Evolutionary conservation across 139 green algal genomes (phyloP).

Genomic region (Chlorella sp.): DNA sequence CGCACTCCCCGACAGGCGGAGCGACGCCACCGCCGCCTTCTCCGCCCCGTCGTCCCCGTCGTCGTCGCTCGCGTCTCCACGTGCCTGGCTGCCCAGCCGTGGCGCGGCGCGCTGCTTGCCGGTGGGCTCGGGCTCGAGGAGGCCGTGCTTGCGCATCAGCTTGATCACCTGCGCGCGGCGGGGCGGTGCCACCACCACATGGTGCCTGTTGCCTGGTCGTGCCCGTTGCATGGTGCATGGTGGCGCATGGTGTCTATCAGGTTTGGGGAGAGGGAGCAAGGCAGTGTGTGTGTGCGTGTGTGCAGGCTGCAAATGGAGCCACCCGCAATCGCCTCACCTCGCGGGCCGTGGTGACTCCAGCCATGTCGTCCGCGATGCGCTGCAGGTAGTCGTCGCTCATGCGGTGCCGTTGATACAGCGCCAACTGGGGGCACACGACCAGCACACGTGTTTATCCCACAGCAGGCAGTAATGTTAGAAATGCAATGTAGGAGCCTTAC

Average conservation of each 20-base stretch:
- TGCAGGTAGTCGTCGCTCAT: slow-evolving; percentile 11
- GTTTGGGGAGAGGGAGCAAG: too few relatives aligned
- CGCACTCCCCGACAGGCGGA: too few relatives aligned
- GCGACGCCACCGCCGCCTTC: too few relatives aligned
- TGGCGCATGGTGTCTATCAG: too few relatives aligned
- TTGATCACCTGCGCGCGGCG: slow-evolving; percentile 12
- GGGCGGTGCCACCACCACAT: background rate
- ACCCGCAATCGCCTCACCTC: slow-evolving; percentile 14
- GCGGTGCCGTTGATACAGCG: slow-evolving; percentile 9
- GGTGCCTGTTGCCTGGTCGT: too few relatives aligned
- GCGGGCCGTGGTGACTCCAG: slow-evolving; percentile 15
- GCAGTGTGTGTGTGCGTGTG: background rate
- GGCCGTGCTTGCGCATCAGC: slow-evolving; percentile 31
- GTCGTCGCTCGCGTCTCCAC: background rate
- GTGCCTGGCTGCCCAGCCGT: background rate
- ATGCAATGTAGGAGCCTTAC: too few relatives aligned
- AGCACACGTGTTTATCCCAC: too few relatives aligned
- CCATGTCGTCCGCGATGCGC: slow-evolving; percentile 22
- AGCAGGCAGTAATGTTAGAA: too few relatives aligned
- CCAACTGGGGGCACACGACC: slow-evolving; percentile 5
- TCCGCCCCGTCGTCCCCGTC: background rate
- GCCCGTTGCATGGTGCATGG: too few relatives aligned
- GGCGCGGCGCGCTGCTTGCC: too few relatives aligned
- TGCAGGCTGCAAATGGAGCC: background rate
- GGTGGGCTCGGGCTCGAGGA: slow-evolving; percentile 17